Evolutionary conservation across 108 stramenopile species (phyloP), one percentile per base, ranked within the genome.

Genomic region (Epithemia pelagica): DNA sequence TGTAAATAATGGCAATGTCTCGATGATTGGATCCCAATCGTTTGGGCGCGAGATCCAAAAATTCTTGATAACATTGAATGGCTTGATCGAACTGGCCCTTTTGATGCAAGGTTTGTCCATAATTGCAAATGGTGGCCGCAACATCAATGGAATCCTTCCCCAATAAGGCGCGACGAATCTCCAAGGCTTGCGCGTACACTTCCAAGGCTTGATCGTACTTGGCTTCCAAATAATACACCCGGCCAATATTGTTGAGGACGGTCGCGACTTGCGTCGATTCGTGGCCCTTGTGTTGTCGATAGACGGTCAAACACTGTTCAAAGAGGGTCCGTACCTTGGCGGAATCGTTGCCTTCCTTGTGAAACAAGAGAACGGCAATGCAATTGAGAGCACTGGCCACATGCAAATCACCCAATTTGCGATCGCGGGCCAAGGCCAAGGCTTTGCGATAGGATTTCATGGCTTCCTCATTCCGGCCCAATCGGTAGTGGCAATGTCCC

Each of bases 81-180:
- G 88, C 80, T 53, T 82, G 61, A 21, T 72, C 69, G 0, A 78
- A 61, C 23, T 79, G 32, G 2, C 78, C 75, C 1, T 74, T 60
- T 32, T 86, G 84, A 56, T 86, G 88, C 32, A 71, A 61, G 3
- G 84, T 76, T 67, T 89, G 88, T 5, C 84, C 88, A 32, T 78
- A 77, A 64, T 89, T 89, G 70, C 85, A 83, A 1, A 83, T 68
- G 8, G 83, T 86, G 20, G 88, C 88, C 3, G 84, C 88, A 56
- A 84, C 70, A 67, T 89, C 88, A 30, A 84, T 68, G 52, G 62
- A 68, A 28, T 78, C 27, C 10, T 30, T 54, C 2, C 77, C 84
- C 19, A 88, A 67, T 18, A 76, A 19, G 52, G 64, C 59, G 53
- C 70, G 74, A 20, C 87, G 74, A 54, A 83, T 70, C 19, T 31